A percentile compares a stretch with the other conserved stretches of the same genome.
phyloP scores from a whole-genome alignment of 208 protist genomes.

The Trypanosoma brucei region DNA sequence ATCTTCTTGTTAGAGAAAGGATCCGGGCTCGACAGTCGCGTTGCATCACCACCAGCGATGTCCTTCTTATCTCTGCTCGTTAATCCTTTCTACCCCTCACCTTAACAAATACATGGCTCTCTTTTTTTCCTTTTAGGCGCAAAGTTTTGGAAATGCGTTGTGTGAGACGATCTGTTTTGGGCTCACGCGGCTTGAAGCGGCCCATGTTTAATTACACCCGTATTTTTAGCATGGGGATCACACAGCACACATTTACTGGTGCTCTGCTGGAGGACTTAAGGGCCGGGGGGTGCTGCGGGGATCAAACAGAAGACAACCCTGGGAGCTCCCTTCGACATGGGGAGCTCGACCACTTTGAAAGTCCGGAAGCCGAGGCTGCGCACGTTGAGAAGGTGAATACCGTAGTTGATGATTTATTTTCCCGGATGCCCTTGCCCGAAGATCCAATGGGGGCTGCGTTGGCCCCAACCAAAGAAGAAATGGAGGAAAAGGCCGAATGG shows the following conservation, averaged over 20 bases:
- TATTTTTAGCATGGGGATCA: constrained; percentile 44
- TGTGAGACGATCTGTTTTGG: too few relatives aligned
- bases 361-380: constrained; percentile 64
- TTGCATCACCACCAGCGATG: too few relatives aligned
- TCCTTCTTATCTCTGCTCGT: too few relatives aligned
- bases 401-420: constrained; percentile 69
- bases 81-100: too few relatives aligned
- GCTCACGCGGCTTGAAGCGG: background rate
- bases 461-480: constrained; percentile 65
- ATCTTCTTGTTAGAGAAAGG: too few relatives aligned
- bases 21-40: too few relatives aligned
- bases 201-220: constrained; percentile 15
- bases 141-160: too few relatives aligned
- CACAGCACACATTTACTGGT: constrained; percentile 38
- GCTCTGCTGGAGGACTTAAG: constrained; percentile 58
- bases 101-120: too few relatives aligned
- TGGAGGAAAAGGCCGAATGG: constrained; percentile 45
- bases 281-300: constrained; percentile 39
- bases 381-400: constrained; percentile 40
- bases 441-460: constrained; percentile 82
- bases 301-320: constrained; percentile 47
- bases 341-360: constrained; percentile 83
- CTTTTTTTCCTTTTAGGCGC: too few relatives aligned
- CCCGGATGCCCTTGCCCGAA: constrained; percentile 54
- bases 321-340: constrained; percentile 41